Base-by-base conservation (phyloP, 768 basidiomycete species). In the Trametes sanguinea region DNA sequence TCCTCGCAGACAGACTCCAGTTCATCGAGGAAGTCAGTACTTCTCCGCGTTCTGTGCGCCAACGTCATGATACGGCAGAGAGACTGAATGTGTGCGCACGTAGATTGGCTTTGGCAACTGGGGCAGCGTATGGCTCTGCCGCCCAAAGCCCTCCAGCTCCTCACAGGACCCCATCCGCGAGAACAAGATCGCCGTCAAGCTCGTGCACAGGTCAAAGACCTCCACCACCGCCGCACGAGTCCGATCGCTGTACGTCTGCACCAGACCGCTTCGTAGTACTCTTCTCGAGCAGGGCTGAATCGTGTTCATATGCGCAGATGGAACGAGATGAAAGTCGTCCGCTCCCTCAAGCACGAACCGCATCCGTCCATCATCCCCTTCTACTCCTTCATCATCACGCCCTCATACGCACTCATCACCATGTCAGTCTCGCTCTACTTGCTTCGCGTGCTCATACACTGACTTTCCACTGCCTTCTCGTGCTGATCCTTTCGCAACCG, bases 271-370 rank as follows among this genome's bases (percentile, higher is more conserved):
- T 29, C 53, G 17, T 29, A 22, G 45, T 42, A 55, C 48, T 48
- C 59, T 45, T 57, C 22, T 22, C 22, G 22, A 51, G 10, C 27
- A 8, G 46, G 33, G 33, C 9, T 47, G 22, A 57, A 30, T 42
- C 51, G 13, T 48, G 35, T n/a, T 4, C 22, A 58, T 53, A 39
- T 7, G 13, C 53, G 57, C 65, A 94, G 92, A 77, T 94, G 95
- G 95, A 95, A 95, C 71, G 95, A 98, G 79, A 95, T 95, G 94
- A 96, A 96, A 82, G 90, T 95, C 68, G 87, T 98, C 61, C 83
- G 91, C 67, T 79, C 86, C 10, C 86, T 98, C 74, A 90, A 90
- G 77, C 76, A 85, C 47, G 89, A 94, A 68, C 86, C 88, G 8
- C 96, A 98, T 72, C 95, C 94, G 0, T 91, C 92, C 63, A 89